Evolutionary conservation across 2,329 filamentous ascomycete species (phyloP).

Genomic region (Fusarium sp.): DNA sequence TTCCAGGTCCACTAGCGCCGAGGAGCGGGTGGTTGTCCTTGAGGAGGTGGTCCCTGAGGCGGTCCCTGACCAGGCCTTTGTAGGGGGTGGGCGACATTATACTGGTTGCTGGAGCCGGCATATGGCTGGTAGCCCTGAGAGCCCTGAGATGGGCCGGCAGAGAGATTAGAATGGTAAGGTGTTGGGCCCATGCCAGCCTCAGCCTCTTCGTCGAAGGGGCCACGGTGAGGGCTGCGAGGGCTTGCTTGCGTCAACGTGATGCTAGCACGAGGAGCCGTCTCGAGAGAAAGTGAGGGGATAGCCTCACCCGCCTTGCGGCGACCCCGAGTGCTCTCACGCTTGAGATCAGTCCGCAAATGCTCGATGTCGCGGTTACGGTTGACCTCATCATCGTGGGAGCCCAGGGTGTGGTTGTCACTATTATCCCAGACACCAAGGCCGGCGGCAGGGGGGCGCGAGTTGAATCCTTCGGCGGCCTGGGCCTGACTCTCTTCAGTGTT

Average conservation of each 20-base stretch:
- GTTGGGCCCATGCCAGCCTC: conserved; percentile 47
- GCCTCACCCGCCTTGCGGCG: conserved; percentile 60
- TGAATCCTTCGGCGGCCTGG: conserved; percentile 57
- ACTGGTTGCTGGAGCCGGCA: conserved; percentile 26
- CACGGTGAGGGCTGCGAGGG: conserved; percentile 46
- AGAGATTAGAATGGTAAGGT: conserved; percentile 46
- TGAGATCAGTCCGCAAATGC: conserved; percentile 49
- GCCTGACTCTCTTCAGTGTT: conserved; percentile 51
- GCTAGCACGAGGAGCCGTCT: conserved; percentile 37
- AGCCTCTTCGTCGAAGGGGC: conserved; percentile 56
- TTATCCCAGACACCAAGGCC: conserved; percentile 39
- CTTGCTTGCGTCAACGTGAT: conserved; percentile 42
- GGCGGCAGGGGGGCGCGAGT: conserved; percentile 47
- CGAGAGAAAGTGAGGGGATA: conserved; percentile 48
- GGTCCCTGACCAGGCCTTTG: conserved; percentile 31
- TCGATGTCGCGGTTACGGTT: conserved; percentile 52
- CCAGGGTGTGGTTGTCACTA: conserved; percentile 38
- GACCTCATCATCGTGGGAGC: conserved; percentile 46
- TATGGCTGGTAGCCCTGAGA: conserved; percentile 39
- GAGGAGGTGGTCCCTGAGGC: conserved; percentile 32
- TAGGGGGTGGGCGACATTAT: conserved; percentile 35
- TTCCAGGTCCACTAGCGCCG: conserved; percentile 39
- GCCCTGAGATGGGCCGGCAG: conserved; percentile 29
- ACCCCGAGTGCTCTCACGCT: conserved; percentile 58
- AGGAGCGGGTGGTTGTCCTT: conserved; percentile 42